Percentiles rank a stretch among this genome's conserved stretches.
Evolutionary conservation across 192 early-diverging fungal species (phyloP).

Genomic region (Pilaira anomala): DNA sequence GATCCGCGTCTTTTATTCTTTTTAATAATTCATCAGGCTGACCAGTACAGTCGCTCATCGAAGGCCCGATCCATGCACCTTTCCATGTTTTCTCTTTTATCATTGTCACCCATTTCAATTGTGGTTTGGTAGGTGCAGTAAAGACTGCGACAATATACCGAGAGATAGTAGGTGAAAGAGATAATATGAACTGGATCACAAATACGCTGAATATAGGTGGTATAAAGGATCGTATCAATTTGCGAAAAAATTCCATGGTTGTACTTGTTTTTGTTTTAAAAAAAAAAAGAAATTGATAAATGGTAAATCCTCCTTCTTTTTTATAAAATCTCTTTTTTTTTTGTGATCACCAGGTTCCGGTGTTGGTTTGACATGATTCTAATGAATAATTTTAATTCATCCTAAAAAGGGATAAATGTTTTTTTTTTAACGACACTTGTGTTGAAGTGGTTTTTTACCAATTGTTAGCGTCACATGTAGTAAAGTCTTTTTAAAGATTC

Average conservation of each 20-base stretch:
- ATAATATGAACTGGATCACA: not conserved
- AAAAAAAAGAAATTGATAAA: not conserved
- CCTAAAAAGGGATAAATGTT: no score
- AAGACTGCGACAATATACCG: not conserved
- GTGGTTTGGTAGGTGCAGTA: conserved; percentile 3
- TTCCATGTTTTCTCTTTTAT: conserved; percentile 9
- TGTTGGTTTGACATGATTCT: no score
- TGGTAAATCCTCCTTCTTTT: no score
- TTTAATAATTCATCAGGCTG: not conserved
- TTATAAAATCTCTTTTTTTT: no score
- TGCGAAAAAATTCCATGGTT: not conserved
- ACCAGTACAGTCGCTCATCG: not conserved
- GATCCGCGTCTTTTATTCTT: conserved; percentile 6
- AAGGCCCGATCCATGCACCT: conserved; percentile 17
- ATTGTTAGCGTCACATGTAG: no score
- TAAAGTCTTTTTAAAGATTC: no score
- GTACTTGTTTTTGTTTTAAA: not conserved
- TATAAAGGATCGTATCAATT: not conserved
- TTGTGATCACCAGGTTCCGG: no score
- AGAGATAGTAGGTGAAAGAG: not conserved
- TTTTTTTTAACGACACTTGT: no score
- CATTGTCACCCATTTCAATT: conserved; percentile 2
- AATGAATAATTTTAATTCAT: no score
- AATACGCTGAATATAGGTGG: not conserved
- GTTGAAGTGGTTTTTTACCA: no score